phyloP scores from a whole-genome alignment of 1,284 basidiomycete species.

The Leccinum ponderosum region DNA sequence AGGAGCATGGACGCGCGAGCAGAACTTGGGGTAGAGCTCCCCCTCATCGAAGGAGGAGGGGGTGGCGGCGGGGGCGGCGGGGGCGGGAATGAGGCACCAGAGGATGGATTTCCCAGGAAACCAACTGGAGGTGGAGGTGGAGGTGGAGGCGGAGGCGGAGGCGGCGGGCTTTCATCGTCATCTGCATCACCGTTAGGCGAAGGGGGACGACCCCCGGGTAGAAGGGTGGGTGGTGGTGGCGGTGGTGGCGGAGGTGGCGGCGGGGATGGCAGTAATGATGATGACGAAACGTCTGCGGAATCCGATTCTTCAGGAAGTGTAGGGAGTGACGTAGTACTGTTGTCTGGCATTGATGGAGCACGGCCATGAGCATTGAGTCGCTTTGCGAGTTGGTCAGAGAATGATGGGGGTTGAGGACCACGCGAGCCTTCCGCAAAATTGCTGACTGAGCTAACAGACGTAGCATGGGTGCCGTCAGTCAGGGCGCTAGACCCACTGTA shows the following conservation, averaged over 20 bases:
- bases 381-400: constrained; percentile 62
- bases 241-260: constrained; percentile 32
- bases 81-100: constrained; percentile 39
- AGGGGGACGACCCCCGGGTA: constrained; percentile 15
- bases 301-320: constrained; percentile 41
- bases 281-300: constrained; percentile 19
- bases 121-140: constrained; percentile 33
- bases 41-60: constrained; percentile 46
- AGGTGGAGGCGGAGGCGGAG: constrained; percentile 34
- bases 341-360: constrained; percentile 28
- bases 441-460: constrained; percentile 54
- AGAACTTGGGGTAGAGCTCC: constrained; percentile 50
- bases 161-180: constrained; percentile 15
- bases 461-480: constrained; percentile 52
- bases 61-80: constrained; percentile 43
- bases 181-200: constrained; percentile 38
- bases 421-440: constrained; percentile 37
- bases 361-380: constrained; percentile 39
- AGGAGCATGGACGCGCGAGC: constrained; percentile 61
- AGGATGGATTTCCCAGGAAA: constrained; percentile 24
- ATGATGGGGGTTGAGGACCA: constrained; percentile 42
- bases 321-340: constrained; percentile 28
- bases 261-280: constrained; percentile 36
- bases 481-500: constrained; percentile 43
- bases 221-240: constrained; percentile 27